phyloP scores from a whole-genome alignment of 768 basidiomycete genomes.

The Termitomyces sp. region DNA sequence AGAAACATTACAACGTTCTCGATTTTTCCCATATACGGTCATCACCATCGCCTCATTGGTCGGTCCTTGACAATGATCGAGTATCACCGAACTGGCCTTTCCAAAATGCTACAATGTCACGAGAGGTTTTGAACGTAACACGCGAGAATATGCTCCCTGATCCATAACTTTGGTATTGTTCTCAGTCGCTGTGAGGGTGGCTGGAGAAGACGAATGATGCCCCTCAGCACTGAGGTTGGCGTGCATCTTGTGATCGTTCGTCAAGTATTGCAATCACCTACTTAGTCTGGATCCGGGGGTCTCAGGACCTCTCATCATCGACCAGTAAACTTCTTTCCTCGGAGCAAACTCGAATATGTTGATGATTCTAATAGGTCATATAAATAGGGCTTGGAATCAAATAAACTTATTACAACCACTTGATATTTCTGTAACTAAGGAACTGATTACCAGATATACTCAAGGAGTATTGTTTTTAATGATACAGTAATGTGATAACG shows the following conservation, averaged over 20 bases:
- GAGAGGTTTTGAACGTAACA: constrained; percentile 2
- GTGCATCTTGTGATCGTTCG: background rate
- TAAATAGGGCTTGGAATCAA: background rate
- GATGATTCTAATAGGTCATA: background rate
- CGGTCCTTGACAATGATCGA: constrained; percentile 21
- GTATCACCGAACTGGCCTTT: constrained; percentile 8
- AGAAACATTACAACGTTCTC: constrained; percentile 49
- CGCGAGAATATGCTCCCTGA: constrained; percentile 6
- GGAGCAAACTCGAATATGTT: background rate
- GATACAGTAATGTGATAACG: background rate
- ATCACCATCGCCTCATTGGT: constrained; percentile 80
- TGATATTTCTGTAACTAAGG: background rate
- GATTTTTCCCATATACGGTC: constrained; percentile 83
- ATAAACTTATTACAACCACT: background rate
- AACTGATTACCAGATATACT: background rate
- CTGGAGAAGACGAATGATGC: background rate
- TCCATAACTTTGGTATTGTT: background rate
- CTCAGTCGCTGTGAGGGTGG: background rate
- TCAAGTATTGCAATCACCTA: background rate
- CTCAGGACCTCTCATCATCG: background rate
- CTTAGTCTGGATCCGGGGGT: background rate
- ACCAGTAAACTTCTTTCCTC: background rate
- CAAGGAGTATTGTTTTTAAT: background rate
- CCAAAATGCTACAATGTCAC: background rate
- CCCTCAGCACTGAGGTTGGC: background rate